Evolutionary conservation across 1,284 basidiomycete species (phyloP).

Genomic region (Ceratobasidium sp.): DNA sequence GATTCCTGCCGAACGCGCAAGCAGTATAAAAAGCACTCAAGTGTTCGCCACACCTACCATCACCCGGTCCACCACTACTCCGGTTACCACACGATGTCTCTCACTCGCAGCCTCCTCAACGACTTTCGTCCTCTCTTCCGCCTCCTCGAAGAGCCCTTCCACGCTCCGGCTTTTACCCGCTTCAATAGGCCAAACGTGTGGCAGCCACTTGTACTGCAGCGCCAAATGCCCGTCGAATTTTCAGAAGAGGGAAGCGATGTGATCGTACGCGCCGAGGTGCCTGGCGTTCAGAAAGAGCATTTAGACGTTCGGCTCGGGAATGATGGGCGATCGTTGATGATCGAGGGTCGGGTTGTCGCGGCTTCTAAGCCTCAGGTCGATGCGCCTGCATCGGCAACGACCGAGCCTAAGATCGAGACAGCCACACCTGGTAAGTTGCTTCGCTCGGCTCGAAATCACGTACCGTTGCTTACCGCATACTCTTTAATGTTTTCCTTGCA

Average conservation of each 20-base stretch:
- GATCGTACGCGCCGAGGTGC: slow-evolving; percentile 77
- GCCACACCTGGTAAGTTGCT: too few relatives aligned
- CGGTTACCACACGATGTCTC: slow-evolving; percentile 51
- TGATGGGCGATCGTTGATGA: slow-evolving; percentile 73
- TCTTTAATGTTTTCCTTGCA: neutral
- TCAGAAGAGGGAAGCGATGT: slow-evolving; percentile 72
- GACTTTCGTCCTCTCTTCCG: slow-evolving; percentile 80
- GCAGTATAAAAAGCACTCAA: too few relatives aligned
- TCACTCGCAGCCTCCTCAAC: slow-evolving; percentile 71
- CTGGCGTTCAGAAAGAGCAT: slow-evolving; percentile 81
- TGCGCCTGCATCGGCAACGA: neutral
- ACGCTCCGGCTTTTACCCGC: slow-evolving; percentile 22
- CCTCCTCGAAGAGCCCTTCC: slow-evolving; percentile 62
- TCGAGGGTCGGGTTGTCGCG: slow-evolving; percentile 67
- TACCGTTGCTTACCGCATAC: neutral
- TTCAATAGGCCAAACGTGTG: slow-evolving; percentile 13
- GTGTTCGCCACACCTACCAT: slow-evolving; percentile 55
- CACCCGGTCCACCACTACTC: slow-evolving; percentile 43
- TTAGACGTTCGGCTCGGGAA: slow-evolving; percentile 75
- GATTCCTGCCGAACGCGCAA: slow-evolving; percentile 61
- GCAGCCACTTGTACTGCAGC: slow-evolving; percentile 53
- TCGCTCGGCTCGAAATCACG: neutral
- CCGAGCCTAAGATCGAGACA: neutral
- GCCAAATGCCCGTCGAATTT: slow-evolving; percentile 66
- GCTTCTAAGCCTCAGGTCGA: neutral